Evolutionary conservation across 2,329 filamentous ascomycete genomes (phyloP).

Genomic region (Colletotrichum euphorbiae): DNA sequence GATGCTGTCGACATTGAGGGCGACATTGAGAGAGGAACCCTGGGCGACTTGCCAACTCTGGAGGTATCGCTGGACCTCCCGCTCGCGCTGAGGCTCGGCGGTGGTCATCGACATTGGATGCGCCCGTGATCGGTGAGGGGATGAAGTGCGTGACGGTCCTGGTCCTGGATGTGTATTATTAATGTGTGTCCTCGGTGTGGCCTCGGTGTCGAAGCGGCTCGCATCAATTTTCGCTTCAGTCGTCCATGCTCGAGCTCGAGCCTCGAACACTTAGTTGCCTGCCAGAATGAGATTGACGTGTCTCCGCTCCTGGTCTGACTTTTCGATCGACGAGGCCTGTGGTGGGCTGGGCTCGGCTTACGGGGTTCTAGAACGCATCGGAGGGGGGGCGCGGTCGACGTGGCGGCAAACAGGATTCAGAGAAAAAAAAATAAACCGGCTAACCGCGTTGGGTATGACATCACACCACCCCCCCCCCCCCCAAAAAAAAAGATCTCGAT

Average conservation of each 20-base stretch:
- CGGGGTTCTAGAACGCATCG: constrained; percentile 9
- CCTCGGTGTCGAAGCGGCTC: constrained; percentile 11
- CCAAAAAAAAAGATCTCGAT: background rate
- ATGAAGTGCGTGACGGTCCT: background rate
- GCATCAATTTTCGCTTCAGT: background rate
- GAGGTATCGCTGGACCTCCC: constrained; percentile 48
- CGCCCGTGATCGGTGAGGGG: constrained; percentile 2
- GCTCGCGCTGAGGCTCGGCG: constrained; percentile 45
- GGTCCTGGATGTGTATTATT: background rate
- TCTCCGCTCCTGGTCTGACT: constrained; percentile 13
- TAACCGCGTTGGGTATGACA: constrained; percentile 18
- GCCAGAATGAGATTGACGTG: constrained; percentile 8
- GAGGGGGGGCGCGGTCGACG: constrained; percentile 9
- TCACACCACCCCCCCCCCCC: background rate
- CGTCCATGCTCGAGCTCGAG: constrained; percentile 6
- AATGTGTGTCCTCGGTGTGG: background rate
- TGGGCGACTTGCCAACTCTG: constrained; percentile 49
- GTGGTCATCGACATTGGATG: constrained; percentile 22
- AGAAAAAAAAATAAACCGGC: background rate
- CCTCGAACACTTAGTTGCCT: background rate
- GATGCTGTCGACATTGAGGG: constrained; percentile 48
- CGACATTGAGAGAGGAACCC: constrained; percentile 48
- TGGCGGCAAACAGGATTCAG: background rate
- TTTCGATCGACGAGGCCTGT: constrained; percentile 16
- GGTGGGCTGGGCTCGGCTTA: background rate